phyloP scores from a whole-genome alignment of 202 grass and related monocot genomes.

The Digitaria exilis region DNA sequence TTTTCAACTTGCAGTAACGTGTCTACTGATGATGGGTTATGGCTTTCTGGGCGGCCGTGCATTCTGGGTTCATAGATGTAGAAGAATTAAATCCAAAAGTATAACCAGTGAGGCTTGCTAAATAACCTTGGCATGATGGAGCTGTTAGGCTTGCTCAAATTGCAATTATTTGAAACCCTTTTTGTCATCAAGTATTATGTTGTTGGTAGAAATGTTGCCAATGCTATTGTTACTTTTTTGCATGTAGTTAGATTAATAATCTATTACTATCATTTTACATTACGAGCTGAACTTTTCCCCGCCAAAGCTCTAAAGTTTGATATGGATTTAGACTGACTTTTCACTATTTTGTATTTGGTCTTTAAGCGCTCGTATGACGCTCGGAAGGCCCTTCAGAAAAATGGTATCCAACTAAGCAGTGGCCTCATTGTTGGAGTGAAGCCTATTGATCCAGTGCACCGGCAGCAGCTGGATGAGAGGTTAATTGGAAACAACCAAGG shows the following conservation, averaged over 20 bases:
- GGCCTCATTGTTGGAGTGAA: constrained; percentile 83
- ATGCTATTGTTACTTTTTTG: background rate
- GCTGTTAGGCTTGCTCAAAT: background rate
- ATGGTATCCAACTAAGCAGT: constrained; percentile 70
- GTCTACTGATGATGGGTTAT: background rate
- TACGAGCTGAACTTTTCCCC: too few relatives aligned
- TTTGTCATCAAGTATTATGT: background rate
- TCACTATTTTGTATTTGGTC: background rate
- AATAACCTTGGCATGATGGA: constrained; percentile 2
- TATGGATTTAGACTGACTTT: constrained; percentile 10
- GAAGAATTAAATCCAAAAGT: background rate
- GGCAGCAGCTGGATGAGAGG: constrained; percentile 58
- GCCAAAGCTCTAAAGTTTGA: too few relatives aligned
- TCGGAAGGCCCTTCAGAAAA: constrained; percentile 83
- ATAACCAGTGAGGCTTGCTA: background rate
- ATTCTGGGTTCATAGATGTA: background rate
- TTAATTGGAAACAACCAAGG: constrained; percentile 42
- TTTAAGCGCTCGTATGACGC: constrained; percentile 69
- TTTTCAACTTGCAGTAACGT: background rate
- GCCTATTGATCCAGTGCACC: constrained; percentile 64
- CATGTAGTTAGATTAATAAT: background rate
- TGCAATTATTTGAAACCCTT: background rate
- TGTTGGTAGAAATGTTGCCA: background rate
- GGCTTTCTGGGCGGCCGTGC: background rate
- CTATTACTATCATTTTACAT: background rate